Evolutionary conservation across 2,329 filamentous ascomycete species (phyloP).

Genomic region (Colletotrichum echinochloae): DNA sequence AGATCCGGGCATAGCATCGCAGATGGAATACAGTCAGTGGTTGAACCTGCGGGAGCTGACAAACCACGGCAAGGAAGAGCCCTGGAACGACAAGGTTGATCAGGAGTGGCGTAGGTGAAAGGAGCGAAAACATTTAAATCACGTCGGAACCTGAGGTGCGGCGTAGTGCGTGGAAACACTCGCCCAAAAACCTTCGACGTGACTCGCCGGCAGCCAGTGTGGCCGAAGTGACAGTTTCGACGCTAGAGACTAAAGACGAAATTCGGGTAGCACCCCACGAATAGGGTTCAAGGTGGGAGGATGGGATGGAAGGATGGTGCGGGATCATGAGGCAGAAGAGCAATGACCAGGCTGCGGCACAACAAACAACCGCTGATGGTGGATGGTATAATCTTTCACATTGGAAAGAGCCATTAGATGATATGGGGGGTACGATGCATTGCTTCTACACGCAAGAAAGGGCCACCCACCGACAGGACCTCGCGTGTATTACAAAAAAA

Average conservation of each 20-base stretch:
- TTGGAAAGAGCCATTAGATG: not conserved
- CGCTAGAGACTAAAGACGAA: conserved; percentile 12
- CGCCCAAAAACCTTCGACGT: not conserved
- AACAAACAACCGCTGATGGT: not conserved
- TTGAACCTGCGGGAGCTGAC: not conserved
- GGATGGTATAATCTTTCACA: not conserved
- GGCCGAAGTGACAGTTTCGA: not conserved
- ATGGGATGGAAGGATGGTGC: not conserved
- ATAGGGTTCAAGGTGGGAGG: conserved; percentile 12
- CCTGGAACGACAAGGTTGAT: not conserved
- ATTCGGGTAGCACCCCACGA: not conserved
- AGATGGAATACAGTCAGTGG: not conserved
- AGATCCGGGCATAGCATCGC: not conserved
- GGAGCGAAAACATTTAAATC: not conserved
- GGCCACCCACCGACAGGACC: not conserved
- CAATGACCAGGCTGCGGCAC: not conserved
- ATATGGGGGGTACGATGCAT: not conserved
- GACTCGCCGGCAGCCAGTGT: not conserved
- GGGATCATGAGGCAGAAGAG: not conserved
- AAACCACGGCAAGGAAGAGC: not conserved
- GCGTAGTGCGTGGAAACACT: not conserved
- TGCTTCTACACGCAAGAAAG: not conserved
- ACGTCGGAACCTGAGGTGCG: not conserved
- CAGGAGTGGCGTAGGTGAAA: not conserved
- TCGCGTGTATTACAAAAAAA: not conserved